Conservation (phyloP, 495 filamentous ascomycete genomes). For the Collariella sp. region DNA sequence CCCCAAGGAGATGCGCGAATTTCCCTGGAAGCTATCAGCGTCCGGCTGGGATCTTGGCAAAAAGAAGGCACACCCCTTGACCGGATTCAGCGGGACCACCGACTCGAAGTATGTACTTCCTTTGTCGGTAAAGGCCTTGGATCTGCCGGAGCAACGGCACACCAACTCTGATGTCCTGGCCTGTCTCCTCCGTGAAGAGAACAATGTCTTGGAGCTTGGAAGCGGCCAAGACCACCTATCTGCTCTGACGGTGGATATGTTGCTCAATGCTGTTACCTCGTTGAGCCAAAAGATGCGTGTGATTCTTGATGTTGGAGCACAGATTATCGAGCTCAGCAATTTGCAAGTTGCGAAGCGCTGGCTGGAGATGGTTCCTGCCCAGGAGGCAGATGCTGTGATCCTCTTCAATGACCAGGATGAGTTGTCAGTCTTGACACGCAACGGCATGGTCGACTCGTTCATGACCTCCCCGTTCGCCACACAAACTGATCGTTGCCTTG, state of each 20-base stretch:
- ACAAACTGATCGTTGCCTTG: slow-evolving; percentile 53
- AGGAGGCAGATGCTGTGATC: slow-evolving; percentile 39
- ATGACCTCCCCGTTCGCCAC: slow-evolving; percentile 51
- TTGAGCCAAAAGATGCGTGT: slow-evolving; percentile 43
- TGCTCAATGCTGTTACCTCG: slow-evolving; percentile 39
- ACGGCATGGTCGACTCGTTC: slow-evolving; percentile 42
- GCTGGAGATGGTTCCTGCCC: slow-evolving; percentile 27
- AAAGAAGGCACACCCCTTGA: slow-evolving; percentile 41
- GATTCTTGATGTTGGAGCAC: slow-evolving; percentile 67
- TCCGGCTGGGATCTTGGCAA: slow-evolving; percentile 63
- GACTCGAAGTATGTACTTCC: slow-evolving; percentile 53
- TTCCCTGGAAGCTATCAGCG: slow-evolving; percentile 54
- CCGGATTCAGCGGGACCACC: slow-evolving; percentile 68
- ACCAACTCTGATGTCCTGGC: slow-evolving; percentile 59
- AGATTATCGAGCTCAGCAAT: slow-evolving; percentile 59
- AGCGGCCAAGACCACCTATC: slow-evolving; percentile 6
- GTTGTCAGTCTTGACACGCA: slow-evolving; percentile 36
- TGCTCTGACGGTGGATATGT: slow-evolving; percentile 29
- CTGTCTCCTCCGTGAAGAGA: slow-evolving; percentile 49
- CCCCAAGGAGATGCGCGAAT: slow-evolving; percentile 54
- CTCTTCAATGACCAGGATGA: slow-evolving; percentile 48
- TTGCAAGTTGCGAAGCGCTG: slow-evolving; percentile 42
- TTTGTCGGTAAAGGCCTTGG: slow-evolving; percentile 44
- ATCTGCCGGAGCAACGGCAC: slow-evolving; percentile 47
- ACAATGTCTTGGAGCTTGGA: slow-evolving; percentile 35